phyloP scores from a whole-genome alignment of 1,284 basidiomycete species.

The Cutaneotrichosporon dermatis region DNA sequence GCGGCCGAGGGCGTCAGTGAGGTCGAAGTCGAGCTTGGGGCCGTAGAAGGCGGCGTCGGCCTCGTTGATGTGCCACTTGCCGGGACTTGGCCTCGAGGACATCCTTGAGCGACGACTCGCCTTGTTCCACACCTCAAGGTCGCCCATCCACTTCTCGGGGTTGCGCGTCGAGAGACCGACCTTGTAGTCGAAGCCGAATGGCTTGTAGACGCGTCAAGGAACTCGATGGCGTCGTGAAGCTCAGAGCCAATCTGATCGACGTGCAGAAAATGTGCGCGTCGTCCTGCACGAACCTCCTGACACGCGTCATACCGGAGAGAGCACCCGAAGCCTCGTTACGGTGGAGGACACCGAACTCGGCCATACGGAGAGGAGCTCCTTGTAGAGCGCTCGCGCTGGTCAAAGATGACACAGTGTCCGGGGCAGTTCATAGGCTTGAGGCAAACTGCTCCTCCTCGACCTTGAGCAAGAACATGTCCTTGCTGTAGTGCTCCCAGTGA shows the following conservation, averaged over 20 bases:
- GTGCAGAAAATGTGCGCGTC: constrained; percentile 92
- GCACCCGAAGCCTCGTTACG: constrained; percentile 96
- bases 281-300: constrained; percentile 93
- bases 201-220: constrained; percentile 91
- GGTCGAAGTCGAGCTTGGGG: constrained; percentile 93
- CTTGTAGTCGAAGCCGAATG: constrained; percentile 97
- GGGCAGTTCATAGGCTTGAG: constrained; percentile 99
- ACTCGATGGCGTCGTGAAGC: constrained; percentile 83
- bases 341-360: constrained; percentile 97
- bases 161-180: constrained; percentile 88
- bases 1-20: constrained; percentile 84
- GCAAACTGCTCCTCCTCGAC: constrained; percentile 94
- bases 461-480: constrained; percentile 93
- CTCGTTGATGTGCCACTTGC: constrained; percentile 89
- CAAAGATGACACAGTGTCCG: constrained; percentile 95
- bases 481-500: constrained; percentile 96
- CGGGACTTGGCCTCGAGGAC: constrained; percentile 80
- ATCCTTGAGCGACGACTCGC: constrained; percentile 80
- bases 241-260: constrained; percentile 86
- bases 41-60: constrained; percentile 98
- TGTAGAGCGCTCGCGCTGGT: constrained; percentile 89
- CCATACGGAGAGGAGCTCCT: constrained; percentile 92
- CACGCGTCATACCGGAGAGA: constrained; percentile 86
- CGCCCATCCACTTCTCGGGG: constrained; percentile 90
- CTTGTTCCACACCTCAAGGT: constrained; percentile 80